Conservation (phyloP, 2,329 filamentous ascomycete genomes). For the Sclerotinia minor region DNA sequence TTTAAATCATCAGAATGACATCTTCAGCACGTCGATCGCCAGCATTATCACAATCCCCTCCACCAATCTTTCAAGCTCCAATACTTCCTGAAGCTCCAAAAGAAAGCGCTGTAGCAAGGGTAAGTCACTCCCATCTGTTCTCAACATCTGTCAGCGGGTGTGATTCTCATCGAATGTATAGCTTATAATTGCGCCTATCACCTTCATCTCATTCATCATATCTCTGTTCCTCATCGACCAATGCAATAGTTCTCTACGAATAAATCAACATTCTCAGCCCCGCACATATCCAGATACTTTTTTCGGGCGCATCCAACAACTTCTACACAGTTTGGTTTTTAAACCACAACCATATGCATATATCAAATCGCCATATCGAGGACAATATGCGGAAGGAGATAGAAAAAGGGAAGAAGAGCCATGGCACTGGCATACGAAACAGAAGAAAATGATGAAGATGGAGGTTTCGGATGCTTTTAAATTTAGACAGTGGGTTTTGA, state of each 20-base stretch:
- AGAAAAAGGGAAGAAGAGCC: constrained; percentile 30
- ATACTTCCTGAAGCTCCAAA: constrained; percentile 32
- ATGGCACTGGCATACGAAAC: constrained; percentile 42
- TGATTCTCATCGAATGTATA: constrained; percentile 23
- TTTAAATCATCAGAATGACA: background rate
- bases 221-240: constrained; percentile 40
- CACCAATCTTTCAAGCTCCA: constrained; percentile 19
- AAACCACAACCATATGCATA: constrained; percentile 35
- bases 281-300: constrained; percentile 26
- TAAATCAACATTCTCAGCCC: constrained; percentile 26
- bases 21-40: constrained; percentile 22
- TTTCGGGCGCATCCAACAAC: constrained; percentile 26
- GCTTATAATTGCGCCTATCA: constrained; percentile 40
- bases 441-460: constrained; percentile 40
- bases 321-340: constrained; percentile 33
- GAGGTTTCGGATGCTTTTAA: constrained; percentile 41
- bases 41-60: constrained; percentile 19
- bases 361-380: constrained; percentile 30
- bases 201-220: constrained; percentile 41
- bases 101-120: constrained; percentile 36
- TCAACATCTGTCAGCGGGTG: background rate
- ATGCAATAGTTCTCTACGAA: constrained; percentile 32
- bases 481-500: constrained; percentile 38
- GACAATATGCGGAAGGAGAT: constrained; percentile 2
- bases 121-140: constrained; percentile 24